Percentiles rank a stretch among this genome's conserved stretches.
phyloP scores from a whole-genome alignment of 2,329 filamentous ascomycete genomes.

The Ophiosphaerella herpotricha region DNA sequence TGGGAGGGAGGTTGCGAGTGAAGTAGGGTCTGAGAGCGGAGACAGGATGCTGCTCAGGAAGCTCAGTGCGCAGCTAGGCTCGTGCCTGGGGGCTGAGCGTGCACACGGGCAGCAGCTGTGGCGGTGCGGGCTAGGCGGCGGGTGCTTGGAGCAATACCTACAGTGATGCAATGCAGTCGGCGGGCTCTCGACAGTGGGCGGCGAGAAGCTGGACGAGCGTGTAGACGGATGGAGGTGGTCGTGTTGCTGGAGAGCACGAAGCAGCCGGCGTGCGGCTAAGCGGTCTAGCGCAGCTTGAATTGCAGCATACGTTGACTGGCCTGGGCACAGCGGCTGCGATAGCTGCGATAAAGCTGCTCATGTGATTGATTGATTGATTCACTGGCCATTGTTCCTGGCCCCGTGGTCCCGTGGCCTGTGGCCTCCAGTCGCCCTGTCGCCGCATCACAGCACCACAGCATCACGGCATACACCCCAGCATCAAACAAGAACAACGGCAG shows the following conservation, averaged over 20 bases:
- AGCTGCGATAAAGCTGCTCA: slow-evolving; percentile 1
- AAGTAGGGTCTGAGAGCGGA: slow-evolving; percentile 35
- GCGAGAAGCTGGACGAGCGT: neutral
- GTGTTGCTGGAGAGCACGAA: slow-evolving; percentile 4
- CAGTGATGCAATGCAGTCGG: too few species aligned
- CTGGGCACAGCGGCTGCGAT: neutral
- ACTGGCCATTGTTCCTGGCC: too few species aligned
- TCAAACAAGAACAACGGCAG: too few species aligned
- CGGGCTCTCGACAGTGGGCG: neutral
- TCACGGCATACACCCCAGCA: too few species aligned
- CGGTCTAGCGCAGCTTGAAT: slow-evolving; percentile 13
- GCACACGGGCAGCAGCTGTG: slow-evolving; percentile 16
- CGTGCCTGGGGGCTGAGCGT: slow-evolving; percentile 31
- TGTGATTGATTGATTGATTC: neutral
- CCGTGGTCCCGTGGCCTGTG: too few species aligned
- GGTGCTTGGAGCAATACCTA: neutral
- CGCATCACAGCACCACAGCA: too few species aligned
- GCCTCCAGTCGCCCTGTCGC: too few species aligned
- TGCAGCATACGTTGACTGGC: neutral
- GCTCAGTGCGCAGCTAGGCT: slow-evolving; percentile 8
- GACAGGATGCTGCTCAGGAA: slow-evolving; percentile 25
- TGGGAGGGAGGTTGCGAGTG: slow-evolving; percentile 36
- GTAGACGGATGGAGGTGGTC: neutral
- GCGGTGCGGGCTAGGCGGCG: slow-evolving; percentile 12
- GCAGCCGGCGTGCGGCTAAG: slow-evolving; percentile 5